Evolutionary conservation across 23 red algal species (phyloP).

Genomic region (Agarophyton chilense): DNA sequence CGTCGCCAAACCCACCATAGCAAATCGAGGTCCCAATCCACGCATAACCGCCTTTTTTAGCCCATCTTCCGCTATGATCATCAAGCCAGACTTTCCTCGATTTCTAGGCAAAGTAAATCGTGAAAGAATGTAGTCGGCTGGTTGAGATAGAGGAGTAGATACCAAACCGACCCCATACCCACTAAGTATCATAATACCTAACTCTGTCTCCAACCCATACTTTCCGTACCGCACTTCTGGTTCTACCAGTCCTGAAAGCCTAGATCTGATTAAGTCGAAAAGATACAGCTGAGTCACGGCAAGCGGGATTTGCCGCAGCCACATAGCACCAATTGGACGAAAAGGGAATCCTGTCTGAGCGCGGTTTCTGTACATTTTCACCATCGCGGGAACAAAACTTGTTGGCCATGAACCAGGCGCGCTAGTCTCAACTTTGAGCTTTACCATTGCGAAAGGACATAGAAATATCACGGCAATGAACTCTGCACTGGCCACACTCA

Average conservation of each 20-base stretch:
- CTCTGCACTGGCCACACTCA: neutral
- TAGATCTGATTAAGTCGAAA: neutral
- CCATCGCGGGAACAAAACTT: neutral
- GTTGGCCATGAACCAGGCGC: neutral
- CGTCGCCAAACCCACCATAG: neutral
- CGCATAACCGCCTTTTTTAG: neutral
- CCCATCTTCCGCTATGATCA: neutral
- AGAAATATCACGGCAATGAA: neutral
- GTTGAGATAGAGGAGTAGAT: neutral
- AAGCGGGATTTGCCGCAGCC: neutral
- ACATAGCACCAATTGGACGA: neutral
- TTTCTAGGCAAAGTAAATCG: neutral
- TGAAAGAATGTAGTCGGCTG: constrained; percentile 1
- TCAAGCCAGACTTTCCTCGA: neutral
- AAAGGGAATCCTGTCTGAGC: neutral
- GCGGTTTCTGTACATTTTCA: neutral
- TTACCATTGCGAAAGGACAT: neutral
- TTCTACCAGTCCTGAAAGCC: neutral
- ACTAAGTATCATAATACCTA: neutral
- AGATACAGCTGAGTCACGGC: neutral
- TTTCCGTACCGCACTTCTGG: neutral
- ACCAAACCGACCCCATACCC: neutral
- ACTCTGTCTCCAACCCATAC: neutral
- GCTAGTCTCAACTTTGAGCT: neutral
- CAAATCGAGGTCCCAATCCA: neutral